Percentiles rank a stretch among this genome's conserved stretches.
Conservation (phyloP, 2,329 filamentous ascomycete genomes). For the Cytospora leucostoma region DNA sequence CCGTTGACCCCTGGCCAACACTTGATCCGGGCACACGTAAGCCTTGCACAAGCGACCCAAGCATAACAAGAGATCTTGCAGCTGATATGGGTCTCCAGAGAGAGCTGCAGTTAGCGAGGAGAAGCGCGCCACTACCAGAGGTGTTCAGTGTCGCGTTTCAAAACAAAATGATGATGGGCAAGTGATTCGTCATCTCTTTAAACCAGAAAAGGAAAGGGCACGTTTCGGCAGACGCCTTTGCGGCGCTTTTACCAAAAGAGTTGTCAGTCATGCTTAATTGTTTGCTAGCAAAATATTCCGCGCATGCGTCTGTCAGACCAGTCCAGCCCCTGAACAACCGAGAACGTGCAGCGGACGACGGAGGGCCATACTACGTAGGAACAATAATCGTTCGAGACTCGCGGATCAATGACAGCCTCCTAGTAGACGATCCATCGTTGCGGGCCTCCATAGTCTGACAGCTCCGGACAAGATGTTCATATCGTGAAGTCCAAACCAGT, state of each 20-base stretch:
- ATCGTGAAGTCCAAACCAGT: not conserved
- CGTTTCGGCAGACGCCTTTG: conserved; percentile 1
- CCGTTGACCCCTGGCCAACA: not conserved
- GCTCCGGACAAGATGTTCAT: not conserved
- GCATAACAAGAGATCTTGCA: conserved; percentile 1
- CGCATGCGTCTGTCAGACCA: not conserved
- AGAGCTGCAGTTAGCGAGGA: not conserved
- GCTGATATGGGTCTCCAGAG: conserved; percentile 5
- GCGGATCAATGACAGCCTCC: not conserved
- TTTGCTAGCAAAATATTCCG: not conserved
- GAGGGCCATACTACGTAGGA: too few relatives aligned
- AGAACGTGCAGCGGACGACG: not conserved
- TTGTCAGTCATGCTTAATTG: not conserved
- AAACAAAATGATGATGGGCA: conserved; percentile 25
- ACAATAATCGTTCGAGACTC: not conserved
- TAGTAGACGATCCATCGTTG: too few relatives aligned
- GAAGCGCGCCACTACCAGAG: conserved; percentile 9
- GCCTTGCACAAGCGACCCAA: not conserved
- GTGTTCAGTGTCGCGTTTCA: conserved; percentile 11
- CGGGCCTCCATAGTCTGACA: not conserved
- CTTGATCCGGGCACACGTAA: conserved; percentile 9
- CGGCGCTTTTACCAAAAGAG: not conserved
- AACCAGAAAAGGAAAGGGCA: not conserved
- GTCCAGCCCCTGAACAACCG: not conserved
- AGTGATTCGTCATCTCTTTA: conserved; percentile 18